Percentiles rank a stretch among this genome's conserved stretches.
phyloP scores from a whole-genome alignment of 2,329 filamentous ascomycete genomes.

The Colletotrichum noveboracense region DNA sequence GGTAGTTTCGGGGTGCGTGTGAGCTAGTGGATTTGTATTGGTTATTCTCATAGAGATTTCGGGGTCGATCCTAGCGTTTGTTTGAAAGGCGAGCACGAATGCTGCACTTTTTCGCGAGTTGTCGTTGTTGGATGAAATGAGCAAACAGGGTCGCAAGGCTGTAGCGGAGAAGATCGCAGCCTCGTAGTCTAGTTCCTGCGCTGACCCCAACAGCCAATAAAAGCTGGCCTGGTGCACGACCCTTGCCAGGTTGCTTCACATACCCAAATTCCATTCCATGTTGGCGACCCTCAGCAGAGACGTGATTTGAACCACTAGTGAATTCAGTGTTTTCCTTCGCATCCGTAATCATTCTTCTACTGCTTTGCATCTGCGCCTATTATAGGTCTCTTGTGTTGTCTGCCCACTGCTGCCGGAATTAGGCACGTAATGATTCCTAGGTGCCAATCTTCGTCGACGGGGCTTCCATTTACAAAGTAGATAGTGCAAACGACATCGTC shows the following conservation, averaged over 20 bases:
- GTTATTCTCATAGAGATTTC: not conserved
- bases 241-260: not conserved
- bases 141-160: not conserved
- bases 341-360: not conserved
- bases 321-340: not conserved
- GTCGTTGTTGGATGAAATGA: not conserved
- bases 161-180: slow-evolving; percentile 4
- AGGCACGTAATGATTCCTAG: not conserved
- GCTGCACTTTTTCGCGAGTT: not conserved
- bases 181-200: not conserved
- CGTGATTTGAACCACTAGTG: not conserved
- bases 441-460: not conserved
- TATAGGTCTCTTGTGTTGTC: not conserved
- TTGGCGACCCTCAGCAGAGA: not conserved
- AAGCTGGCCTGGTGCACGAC: not conserved
- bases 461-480: not conserved
- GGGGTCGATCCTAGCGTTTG: not conserved
- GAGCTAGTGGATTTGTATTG: not conserved
- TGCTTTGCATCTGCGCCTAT: not conserved
- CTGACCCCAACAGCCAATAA: not conserved
- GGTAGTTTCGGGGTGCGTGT: not conserved
- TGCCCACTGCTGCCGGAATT: not conserved
- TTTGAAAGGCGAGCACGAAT: not conserved
- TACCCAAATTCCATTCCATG: not conserved
- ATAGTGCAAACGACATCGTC: not conserved